A percentile compares a stretch with the other conserved stretches of the same genome.
These are phyloP conservation scores for Penicillium nordicum DNA, from an alignment of 2,329 filamentous ascomycete species.

Conservation along the genomic window DNA sequence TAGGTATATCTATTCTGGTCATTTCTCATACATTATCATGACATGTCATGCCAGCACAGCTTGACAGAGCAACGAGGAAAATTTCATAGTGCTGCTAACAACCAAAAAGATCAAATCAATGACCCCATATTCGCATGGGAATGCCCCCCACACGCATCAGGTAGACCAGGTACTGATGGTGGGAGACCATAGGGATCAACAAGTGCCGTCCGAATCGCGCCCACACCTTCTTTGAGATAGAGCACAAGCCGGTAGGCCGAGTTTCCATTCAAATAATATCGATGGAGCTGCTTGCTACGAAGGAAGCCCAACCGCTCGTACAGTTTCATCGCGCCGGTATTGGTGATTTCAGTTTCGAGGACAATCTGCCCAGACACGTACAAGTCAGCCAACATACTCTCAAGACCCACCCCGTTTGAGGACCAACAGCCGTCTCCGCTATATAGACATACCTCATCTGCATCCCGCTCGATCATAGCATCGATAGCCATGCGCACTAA, in stretches of 20 bases:
- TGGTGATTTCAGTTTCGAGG: constrained; percentile 92
- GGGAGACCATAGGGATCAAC: constrained; percentile 31
- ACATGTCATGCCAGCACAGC: constrained; percentile 12
- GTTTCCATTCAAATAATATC: constrained; percentile 95
- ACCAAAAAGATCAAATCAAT: constrained; percentile 4
- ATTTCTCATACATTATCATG: constrained; percentile 20
- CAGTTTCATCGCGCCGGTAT: constrained; percentile 81
- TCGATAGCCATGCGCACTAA: constrained; percentile 89
- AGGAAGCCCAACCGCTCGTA: constrained; percentile 93
- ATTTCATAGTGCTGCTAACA: neutral
- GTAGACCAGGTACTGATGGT: constrained; percentile 11
- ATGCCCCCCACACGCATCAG: neutral
- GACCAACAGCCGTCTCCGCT: neutral
- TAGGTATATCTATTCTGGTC: constrained; percentile 21
- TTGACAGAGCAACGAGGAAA: neutral
- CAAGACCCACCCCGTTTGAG: neutral
- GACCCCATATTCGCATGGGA: constrained; percentile 7
- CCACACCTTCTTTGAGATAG: constrained; percentile 64
- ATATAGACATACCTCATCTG: constrained; percentile 65
- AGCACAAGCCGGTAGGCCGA: constrained; percentile 87
- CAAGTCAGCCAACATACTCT: constrained; percentile 10
- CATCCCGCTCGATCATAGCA: constrained; percentile 76
- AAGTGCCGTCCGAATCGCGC: constrained; percentile 39
- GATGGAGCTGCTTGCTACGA: constrained; percentile 84
- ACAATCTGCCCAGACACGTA: constrained; percentile 57